Percentiles rank a stretch among this genome's conserved stretches.
Evolutionary conservation across 2,329 filamentous ascomycete genomes (phyloP).

Genomic region (Xenosphaeropsis pyriputrescens): DNA sequence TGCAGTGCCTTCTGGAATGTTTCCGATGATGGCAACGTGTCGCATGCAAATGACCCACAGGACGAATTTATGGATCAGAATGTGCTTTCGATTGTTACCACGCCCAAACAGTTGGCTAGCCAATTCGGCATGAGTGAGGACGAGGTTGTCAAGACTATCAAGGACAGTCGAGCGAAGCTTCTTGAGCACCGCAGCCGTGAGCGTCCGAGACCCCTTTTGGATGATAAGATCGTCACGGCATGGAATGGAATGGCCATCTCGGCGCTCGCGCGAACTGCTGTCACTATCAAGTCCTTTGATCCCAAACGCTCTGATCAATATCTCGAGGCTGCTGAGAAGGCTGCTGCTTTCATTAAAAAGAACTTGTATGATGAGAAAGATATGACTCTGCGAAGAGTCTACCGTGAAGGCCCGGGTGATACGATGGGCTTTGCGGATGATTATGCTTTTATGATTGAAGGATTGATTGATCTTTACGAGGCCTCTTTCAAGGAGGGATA

Average conservation of each 20-base stretch:
- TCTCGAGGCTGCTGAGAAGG: conserved; percentile 47
- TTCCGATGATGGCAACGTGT: conserved; percentile 71
- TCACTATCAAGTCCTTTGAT: conserved; percentile 47
- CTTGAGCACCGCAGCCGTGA: conserved; percentile 58
- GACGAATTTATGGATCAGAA: conserved; percentile 95
- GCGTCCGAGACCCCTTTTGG: conserved; percentile 61
- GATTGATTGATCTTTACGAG: conserved; percentile 73
- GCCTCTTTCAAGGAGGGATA: conserved; percentile 63
- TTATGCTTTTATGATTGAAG: conserved; percentile 78
- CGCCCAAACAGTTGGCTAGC: conserved; percentile 52
- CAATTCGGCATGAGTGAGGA: conserved; percentile 60
- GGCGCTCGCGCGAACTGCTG: conserved; percentile 62
- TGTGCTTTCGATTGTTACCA: conserved; percentile 59
- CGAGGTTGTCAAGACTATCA: conserved; percentile 54
- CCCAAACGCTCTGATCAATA: conserved; percentile 43
- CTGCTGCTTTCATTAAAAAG: conserved; percentile 56
- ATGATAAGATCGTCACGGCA: conserved; percentile 75
- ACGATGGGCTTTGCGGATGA: conserved; percentile 78
- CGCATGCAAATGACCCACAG: conserved; percentile 68
- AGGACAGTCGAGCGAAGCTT: conserved; percentile 51
- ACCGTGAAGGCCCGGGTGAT: conserved; percentile 48
- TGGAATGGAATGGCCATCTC: conserved; percentile 86
- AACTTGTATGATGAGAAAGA: conserved; percentile 55
- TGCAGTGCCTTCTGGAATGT: conserved; percentile 79
- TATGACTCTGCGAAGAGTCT: conserved; percentile 58